Percentiles rank a stretch among this genome's conserved stretches.
Evolutionary conservation across 352 stramenopile genomes (phyloP).

Genomic region (Phytophthora quininea): DNA sequence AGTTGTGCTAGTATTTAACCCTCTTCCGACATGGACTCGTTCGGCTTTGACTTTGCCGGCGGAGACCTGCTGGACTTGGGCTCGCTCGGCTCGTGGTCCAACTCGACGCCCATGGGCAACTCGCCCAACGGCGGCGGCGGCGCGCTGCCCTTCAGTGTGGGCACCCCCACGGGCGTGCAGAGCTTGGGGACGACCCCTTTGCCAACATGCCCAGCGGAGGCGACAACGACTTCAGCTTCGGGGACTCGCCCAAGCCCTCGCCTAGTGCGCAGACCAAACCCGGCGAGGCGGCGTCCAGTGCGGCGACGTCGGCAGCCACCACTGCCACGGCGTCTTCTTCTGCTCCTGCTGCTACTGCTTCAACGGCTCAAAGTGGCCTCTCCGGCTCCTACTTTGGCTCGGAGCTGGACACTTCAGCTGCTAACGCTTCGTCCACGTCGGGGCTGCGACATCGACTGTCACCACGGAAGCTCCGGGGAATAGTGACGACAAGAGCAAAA

Average conservation of each 20-base stretch:
- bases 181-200: slow-evolving; percentile 83
- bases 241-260: slow-evolving; percentile 73
- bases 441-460: slow-evolving; percentile 9
- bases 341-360: slow-evolving; percentile 7
- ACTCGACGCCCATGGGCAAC: slow-evolving; percentile 68
- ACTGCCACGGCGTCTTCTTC: slow-evolving; percentile 5
- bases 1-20: slow-evolving; percentile 48
- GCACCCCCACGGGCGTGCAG: slow-evolving; percentile 82
- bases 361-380: slow-evolving; percentile 37
- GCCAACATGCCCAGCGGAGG: slow-evolving; percentile 43
- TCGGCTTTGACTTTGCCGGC: slow-evolving; percentile 83
- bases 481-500: slow-evolving; percentile 36
- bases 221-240: slow-evolving; percentile 82
- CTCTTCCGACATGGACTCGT: slow-evolving; percentile 69
- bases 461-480: slow-evolving; percentile 19
- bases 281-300: neutral
- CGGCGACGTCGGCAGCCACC: slow-evolving; percentile 2
- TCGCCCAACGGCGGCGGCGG: slow-evolving; percentile 60
- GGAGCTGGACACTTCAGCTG: slow-evolving; percentile 46
- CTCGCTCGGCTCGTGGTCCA: slow-evolving; percentile 73
- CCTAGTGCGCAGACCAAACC: slow-evolving; percentile 25
- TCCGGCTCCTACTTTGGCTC: slow-evolving; percentile 69
- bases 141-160: slow-evolving; percentile 80
- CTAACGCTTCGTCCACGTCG: slow-evolving; percentile 10
- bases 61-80: slow-evolving; percentile 79